Percentiles rank a stretch among this genome's conserved stretches.
phyloP scores from a whole-genome alignment of 2,329 filamentous ascomycete genomes.

The Stachybotrys elegans region DNA sequence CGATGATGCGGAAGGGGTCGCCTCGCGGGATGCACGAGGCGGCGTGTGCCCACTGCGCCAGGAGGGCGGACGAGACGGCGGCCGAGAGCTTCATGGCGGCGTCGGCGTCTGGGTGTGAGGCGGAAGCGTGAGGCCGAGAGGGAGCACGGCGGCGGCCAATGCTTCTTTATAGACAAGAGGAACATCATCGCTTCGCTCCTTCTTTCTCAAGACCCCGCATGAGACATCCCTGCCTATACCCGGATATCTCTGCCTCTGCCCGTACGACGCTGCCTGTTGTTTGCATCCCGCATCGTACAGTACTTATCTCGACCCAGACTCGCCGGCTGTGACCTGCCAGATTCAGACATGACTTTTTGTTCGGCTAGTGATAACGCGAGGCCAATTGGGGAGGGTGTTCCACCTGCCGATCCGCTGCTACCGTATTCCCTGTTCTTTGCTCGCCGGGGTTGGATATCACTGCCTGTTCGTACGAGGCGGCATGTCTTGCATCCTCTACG shows the following conservation, averaged over 20 bases:
- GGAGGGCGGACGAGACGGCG: background rate
- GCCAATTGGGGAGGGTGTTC: too few relatives aligned
- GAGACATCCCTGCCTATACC: background rate
- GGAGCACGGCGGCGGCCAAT: background rate
- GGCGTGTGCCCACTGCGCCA: background rate
- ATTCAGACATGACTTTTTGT: background rate
- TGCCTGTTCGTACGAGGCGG: too few relatives aligned
- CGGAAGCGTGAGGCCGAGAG: background rate
- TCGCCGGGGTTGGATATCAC: too few relatives aligned
- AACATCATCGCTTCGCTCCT: too few relatives aligned
- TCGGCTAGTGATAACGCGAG: too few relatives aligned
- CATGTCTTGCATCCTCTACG: too few relatives aligned
- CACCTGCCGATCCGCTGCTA: too few relatives aligned
- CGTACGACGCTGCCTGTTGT: background rate
- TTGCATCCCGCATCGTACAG: background rate
- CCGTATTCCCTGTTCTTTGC: too few relatives aligned
- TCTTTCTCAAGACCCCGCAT: background rate
- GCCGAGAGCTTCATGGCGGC: background rate
- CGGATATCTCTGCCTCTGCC: too few relatives aligned
- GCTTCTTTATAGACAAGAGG: background rate
- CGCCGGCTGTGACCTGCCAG: background rate
- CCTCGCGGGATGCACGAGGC: background rate
- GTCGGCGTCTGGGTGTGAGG: background rate
- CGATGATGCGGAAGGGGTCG: constrained; percentile 41
- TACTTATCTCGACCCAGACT: background rate